Evolutionary conservation across 169 alveolate genomes (phyloP), one percentile per base, ranked within the genome.

Genomic region (Plasmodium berghei): DNA sequence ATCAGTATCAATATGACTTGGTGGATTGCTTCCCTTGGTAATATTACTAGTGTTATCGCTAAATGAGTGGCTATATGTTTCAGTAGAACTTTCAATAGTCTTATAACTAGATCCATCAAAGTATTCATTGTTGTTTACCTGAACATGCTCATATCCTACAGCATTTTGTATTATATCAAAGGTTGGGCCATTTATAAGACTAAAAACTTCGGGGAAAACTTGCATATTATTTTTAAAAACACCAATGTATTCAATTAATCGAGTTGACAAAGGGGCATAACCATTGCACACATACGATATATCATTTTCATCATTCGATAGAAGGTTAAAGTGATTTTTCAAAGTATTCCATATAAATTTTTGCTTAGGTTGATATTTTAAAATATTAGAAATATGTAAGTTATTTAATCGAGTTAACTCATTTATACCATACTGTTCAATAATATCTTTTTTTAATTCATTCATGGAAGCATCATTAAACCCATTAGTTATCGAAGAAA

Each of bases 231-330:
- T 80, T 46, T 80, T 80, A 28, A 80, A 14, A 9, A 67, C 28
- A 2, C 64, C 77, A 69, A 80, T 80, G 56, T 92, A 88, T 73
- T 94, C 95, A 9, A 87, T 83, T 67, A 92, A 48, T 45, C 96
- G 46, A 14, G 92, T 66, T 34, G 95, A 88, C 16, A 94, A 72
- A 8, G 96, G 96, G 9, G 95, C 96, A 61, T 94, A 94, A 1
- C 96, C 96, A 42, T 94, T 93, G 63, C 92, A 94, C 14, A 92
- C 90, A 55, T 71, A 72, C 1, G 95, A 90, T 34, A 80, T 92
- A 62, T 94, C 96, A 52, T 72, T 87, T 54, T 92, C 94, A 8
- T 91, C 83, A 49, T 89, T 93, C 2, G 93, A 93, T 28, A 94
- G 55, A 22, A 94, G 62, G 72, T 94, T 92, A 18, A 94, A 88